phyloP scores from a whole-genome alignment of 75 land plant genomes.

The Selaginella moellendorffii region DNA sequence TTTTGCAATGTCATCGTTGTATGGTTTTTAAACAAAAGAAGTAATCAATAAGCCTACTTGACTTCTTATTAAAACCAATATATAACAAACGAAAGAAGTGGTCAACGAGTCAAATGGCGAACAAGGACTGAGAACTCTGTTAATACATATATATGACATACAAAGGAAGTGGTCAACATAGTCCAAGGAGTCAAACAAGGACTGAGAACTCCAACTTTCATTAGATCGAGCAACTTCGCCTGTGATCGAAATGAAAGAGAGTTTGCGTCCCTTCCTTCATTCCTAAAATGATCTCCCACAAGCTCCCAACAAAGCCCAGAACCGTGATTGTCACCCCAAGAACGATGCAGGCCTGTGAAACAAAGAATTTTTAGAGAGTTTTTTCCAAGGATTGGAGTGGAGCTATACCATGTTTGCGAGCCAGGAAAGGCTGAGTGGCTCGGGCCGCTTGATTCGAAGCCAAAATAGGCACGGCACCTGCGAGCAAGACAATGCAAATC shows the following conservation, averaged over 20 bases:
- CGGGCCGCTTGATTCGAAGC: conserved; percentile 23
- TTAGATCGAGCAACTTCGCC: background rate
- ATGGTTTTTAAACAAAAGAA: too few species aligned
- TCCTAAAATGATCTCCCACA: background rate
- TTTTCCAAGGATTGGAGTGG: background rate
- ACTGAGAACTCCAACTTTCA: too few species aligned
- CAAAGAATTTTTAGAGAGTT: too few species aligned
- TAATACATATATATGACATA: background rate
- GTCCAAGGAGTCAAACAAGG: too few species aligned
- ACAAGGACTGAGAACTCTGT: background rate
- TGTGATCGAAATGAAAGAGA: background rate
- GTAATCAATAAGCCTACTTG: background rate
- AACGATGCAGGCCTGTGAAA: background rate
- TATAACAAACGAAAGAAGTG: too few species aligned
- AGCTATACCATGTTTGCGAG: conserved; percentile 22
- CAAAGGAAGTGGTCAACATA: too few species aligned
- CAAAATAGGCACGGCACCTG: conserved; percentile 33
- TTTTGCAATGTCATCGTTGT: background rate
- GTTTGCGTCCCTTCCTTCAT: background rate
- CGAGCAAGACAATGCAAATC: too few species aligned
- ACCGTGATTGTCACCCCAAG: background rate
- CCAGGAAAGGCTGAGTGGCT: conserved; percentile 23
- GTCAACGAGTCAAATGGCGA: background rate
- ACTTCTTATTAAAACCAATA: too few species aligned
- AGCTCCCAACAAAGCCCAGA: background rate